Percentiles rank a stretch among this genome's conserved stretches.
Conservation (phyloP, 495 filamentous ascomycete genomes). For the Geopyxis carbonaria region DNA sequence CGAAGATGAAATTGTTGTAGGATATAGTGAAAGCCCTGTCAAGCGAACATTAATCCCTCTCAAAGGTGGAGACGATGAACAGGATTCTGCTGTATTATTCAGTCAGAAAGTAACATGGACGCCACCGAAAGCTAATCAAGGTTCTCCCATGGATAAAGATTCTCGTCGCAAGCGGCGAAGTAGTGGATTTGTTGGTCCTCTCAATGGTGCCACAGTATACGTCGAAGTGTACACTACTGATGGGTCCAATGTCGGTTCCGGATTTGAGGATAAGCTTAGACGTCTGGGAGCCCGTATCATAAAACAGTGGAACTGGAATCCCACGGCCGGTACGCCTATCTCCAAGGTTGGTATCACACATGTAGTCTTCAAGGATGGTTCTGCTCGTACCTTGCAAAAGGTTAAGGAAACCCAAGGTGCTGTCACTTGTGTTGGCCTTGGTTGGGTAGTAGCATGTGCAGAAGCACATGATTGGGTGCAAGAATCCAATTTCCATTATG, state of each 20-base stretch:
- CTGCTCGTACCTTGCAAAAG: conserved; percentile 72
- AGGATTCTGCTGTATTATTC: too few species aligned
- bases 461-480: conserved; percentile 42
- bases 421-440: conserved; percentile 69
- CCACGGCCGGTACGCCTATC: conserved; percentile 27
- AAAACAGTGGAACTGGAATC: conserved; percentile 75
- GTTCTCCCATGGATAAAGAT: too few species aligned
- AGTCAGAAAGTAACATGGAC: too few species aligned
- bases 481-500: conserved; percentile 41
- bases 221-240: conserved; percentile 88
- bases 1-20: too few species aligned
- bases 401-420: conserved; percentile 55
- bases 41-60: conserved; percentile 11
- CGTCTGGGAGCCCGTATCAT: conserved; percentile 77
- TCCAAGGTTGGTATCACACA: conserved; percentile 74
- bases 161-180: neutral
- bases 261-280: conserved; percentile 65
- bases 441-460: conserved; percentile 61
- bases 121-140: too few species aligned
- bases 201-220: conserved; percentile 65
- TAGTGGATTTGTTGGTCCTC: conserved; percentile 23
- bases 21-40: conserved; percentile 7
- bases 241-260: conserved; percentile 65
- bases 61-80: too few species aligned
- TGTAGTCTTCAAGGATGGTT: conserved; percentile 88